Percentiles rank a stretch among this genome's conserved stretches.
Conservation (phyloP, 2,329 filamentous ascomycete species). For the Cladosporium sp. region DNA sequence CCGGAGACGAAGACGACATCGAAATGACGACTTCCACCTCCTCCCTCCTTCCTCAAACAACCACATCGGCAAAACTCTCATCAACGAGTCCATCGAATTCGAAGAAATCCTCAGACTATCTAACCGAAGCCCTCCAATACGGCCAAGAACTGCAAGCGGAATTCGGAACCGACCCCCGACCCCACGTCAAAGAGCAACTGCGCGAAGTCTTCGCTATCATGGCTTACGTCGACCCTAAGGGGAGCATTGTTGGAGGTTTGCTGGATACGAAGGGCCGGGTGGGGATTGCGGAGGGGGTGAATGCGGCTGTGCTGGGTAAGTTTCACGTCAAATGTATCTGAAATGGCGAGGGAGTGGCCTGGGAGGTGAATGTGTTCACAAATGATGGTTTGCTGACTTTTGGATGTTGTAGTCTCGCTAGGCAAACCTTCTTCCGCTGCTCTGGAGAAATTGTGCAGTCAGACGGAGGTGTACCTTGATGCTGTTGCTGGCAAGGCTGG, state of each 20-base stretch:
- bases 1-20: constrained; percentile 10
- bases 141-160: constrained; percentile 74
- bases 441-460: constrained; percentile 78
- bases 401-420: constrained; percentile 63
- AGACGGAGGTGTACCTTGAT: constrained; percentile 81
- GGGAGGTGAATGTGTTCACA: no score
- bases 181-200: constrained; percentile 68
- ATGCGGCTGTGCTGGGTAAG: constrained; percentile 85
- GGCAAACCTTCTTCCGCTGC: constrained; percentile 86
- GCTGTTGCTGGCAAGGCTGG: constrained; percentile 59
- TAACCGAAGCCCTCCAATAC: constrained; percentile 70
- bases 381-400: background rate
- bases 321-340: constrained; percentile 18
- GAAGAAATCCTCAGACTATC: constrained; percentile 47
- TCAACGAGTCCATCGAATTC: constrained; percentile 12
- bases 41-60: constrained; percentile 21
- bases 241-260: constrained; percentile 73
- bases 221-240: constrained; percentile 77
- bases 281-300: constrained; percentile 85
- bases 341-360: no score
- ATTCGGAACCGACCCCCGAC: constrained; percentile 66
- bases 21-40: no score
- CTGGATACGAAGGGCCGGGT: constrained; percentile 71
- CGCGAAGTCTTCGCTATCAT: constrained; percentile 83
- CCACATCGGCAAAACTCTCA: constrained; percentile 29